Conservation (phyloP, 768 basidiomycete species). For the Termitomyces sp. region DNA sequence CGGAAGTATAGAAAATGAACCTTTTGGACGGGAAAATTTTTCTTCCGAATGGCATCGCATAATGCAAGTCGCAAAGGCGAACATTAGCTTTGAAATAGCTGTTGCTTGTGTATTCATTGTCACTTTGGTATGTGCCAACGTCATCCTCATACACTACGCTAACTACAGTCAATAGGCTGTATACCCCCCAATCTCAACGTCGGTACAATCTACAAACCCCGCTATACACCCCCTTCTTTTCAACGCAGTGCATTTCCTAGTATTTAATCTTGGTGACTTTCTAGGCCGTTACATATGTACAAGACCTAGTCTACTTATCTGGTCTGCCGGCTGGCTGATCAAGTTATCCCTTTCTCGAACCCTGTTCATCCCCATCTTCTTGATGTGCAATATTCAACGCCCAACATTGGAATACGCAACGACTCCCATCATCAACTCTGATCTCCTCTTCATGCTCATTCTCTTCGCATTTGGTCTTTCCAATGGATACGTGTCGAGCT, state of each 20-base stretch:
- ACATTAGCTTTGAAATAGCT: constrained; percentile 65
- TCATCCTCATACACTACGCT: not conserved
- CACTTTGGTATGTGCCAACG: constrained; percentile 59
- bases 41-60: constrained; percentile 37
- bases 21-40: constrained; percentile 20
- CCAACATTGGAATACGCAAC: constrained; percentile 23
- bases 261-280: constrained; percentile 72
- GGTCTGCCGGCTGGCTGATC: constrained; percentile 62
- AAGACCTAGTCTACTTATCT: constrained; percentile 59
- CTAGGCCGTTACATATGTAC: constrained; percentile 66
- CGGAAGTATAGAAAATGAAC: constrained; percentile 27
- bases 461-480: constrained; percentile 71
- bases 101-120: constrained; percentile 73
- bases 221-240: constrained; percentile 79
- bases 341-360: constrained; percentile 64
- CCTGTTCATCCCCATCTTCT: constrained; percentile 80
- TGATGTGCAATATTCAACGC: constrained; percentile 82
- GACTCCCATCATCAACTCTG: constrained; percentile 66
- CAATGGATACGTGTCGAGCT: constrained; percentile 77
- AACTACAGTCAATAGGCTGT: constrained; percentile 52
- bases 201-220: constrained; percentile 62
- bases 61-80: constrained; percentile 54
- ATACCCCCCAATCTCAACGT: constrained; percentile 82
- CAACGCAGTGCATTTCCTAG: constrained; percentile 69
- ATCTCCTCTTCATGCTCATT: constrained; percentile 70